Percentiles rank a stretch among this genome's conserved stretches.
Conservation (phyloP, 345 rosid genomes). For the Pelargonium nanum region DNA sequence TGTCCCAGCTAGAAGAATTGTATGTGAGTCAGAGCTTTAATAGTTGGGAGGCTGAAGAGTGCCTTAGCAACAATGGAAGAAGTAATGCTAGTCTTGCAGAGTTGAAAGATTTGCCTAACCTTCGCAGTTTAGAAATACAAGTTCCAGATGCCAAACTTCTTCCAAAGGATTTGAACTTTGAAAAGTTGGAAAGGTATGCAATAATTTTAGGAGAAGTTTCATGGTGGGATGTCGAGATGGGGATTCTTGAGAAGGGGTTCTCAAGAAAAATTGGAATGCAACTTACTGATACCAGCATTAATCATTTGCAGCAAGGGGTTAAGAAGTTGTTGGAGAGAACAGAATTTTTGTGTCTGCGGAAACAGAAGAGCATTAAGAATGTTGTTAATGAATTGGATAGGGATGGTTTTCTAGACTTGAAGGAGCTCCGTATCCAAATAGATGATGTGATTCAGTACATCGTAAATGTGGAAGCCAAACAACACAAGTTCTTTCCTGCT, state of each 20-base stretch:
- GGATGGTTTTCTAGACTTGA: too few species aligned
- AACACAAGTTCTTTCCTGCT: background rate
- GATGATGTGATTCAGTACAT: too few species aligned
- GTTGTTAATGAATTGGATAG: too few species aligned
- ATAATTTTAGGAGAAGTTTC: background rate
- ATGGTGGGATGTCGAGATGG: too few species aligned
- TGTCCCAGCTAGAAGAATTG: conserved; percentile 22
- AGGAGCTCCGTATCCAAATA: too few species aligned
- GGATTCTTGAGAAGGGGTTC: too few species aligned
- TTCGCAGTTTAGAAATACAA: conserved; percentile 7
- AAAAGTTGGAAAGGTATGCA: accelerated
- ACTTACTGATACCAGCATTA: too few species aligned
- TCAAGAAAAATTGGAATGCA: too few species aligned
- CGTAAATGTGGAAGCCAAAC: background rate
- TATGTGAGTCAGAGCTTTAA: conserved; percentile 8
- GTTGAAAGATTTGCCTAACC: conserved; percentile 8
- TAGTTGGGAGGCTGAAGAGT: conserved; percentile 15
- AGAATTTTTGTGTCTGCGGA: too few species aligned
- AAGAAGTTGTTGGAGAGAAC: too few species aligned
- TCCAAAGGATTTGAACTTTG: background rate
- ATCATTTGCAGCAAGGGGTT: too few species aligned
- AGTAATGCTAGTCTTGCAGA: conserved; percentile 17
- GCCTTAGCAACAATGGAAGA: background rate
- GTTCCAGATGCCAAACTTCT: conserved; percentile 1
- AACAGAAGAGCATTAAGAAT: too few species aligned